These are phyloP conservation scores for Nothopassalora personata DNA, from an alignment of 2,329 filamentous ascomycete species.

Conservation along the genomic window DNA sequence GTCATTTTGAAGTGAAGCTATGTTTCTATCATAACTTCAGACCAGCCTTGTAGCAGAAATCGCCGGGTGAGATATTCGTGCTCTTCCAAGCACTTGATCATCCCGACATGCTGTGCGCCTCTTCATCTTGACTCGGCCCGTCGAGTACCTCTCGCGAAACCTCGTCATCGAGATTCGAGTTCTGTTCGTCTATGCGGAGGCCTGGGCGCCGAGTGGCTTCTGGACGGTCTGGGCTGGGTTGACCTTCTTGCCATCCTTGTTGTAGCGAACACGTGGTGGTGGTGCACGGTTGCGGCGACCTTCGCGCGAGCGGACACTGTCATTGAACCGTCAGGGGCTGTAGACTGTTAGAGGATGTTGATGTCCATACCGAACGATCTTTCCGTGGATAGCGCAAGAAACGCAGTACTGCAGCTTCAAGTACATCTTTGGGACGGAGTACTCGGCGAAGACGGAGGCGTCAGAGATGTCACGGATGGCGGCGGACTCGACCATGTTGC, in stretches of 20 bases:
- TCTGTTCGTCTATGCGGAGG: conserved; percentile 5
- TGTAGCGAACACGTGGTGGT: conserved; percentile 95
- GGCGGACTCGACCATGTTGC: conserved; percentile 99
- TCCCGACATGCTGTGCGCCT: neutral
- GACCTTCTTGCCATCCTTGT: conserved; percentile 99
- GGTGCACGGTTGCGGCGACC: conserved; percentile 98
- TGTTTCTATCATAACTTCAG: neutral
- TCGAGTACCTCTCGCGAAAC: neutral
- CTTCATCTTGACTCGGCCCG: neutral
- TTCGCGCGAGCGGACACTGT: conserved; percentile 90
- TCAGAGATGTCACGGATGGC: conserved; percentile 99
- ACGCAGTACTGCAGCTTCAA: conserved; percentile 99
- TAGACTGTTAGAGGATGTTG: neutral
- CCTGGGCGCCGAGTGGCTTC: conserved; percentile 42
- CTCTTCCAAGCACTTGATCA: neutral
- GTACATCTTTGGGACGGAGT: conserved; percentile 99
- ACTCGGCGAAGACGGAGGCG: conserved; percentile 98
- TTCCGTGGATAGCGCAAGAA: conserved; percentile 99
- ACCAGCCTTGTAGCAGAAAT: neutral
- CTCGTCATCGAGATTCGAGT: neutral
- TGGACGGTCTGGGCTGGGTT: conserved; percentile 75
- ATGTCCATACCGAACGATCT: conserved; percentile 95
- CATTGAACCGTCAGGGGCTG: conserved; percentile 15
- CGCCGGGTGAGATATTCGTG: neutral
- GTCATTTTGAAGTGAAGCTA: neutral